phyloP scores from a whole-genome alignment of 352 stramenopile species.

The Phytopythium montanum region DNA sequence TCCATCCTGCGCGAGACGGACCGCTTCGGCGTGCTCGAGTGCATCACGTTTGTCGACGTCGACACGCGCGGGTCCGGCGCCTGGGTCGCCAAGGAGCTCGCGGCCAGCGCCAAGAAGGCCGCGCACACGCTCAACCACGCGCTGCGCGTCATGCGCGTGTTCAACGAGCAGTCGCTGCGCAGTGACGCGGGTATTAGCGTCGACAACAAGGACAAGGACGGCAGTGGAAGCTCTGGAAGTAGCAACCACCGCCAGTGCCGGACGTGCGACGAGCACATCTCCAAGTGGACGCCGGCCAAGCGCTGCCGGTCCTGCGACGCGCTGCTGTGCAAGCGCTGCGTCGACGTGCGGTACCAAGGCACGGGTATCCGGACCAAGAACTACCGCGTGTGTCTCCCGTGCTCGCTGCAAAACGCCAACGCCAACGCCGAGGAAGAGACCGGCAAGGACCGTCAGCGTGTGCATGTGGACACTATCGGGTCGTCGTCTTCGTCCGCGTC shows the following conservation, averaged over 20 bases:
- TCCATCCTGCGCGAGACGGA: constrained; percentile 62
- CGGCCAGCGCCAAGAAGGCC: constrained; percentile 43
- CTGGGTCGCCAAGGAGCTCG: constrained; percentile 46
- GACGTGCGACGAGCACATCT: constrained; percentile 48
- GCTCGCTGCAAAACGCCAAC: constrained; percentile 15
- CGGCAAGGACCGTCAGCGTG: not conserved
- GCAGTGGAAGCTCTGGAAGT: not conserved
- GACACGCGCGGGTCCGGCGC: constrained; percentile 38
- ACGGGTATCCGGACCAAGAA: constrained; percentile 32
- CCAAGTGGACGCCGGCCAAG: constrained; percentile 60
- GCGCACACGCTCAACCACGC: constrained; percentile 52
- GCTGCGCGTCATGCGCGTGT: constrained; percentile 54
- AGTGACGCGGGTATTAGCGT: constrained; percentile 11
- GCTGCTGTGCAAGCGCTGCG: constrained; percentile 60
- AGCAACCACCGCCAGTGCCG: constrained; percentile 31
- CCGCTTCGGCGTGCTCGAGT: constrained; percentile 45
- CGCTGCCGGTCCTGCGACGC: constrained; percentile 59
- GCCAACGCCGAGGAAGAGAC: not conserved
- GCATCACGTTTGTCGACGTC: constrained; percentile 51
- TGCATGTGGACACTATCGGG: not conserved
- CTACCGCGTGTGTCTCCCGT: constrained; percentile 58
- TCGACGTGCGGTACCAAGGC: constrained; percentile 46
- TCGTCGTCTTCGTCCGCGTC: not conserved
- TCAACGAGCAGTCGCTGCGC: constrained; percentile 11
- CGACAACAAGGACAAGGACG: constrained; percentile 1